Conservation (phyloP, 2,329 filamentous ascomycete species). For the Talaromyces sp. region DNA sequence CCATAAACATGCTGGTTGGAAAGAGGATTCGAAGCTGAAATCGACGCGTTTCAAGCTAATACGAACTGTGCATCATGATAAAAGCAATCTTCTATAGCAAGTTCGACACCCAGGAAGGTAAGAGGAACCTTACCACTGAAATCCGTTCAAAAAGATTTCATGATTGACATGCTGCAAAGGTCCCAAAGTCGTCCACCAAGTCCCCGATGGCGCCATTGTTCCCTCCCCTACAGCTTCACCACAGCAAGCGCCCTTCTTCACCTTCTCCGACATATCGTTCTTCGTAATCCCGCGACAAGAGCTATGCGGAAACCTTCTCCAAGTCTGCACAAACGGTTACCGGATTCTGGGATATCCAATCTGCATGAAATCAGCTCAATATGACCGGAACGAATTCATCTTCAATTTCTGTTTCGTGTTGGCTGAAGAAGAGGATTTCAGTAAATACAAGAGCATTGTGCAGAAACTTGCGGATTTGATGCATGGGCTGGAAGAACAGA, state of each 20-base stretch:
- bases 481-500: slow-evolving; percentile 86
- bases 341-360: slow-evolving; percentile 84
- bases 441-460: slow-evolving; percentile 78
- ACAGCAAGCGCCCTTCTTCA: slow-evolving; percentile 59
- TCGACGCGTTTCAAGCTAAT: not conserved
- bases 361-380: slow-evolving; percentile 74
- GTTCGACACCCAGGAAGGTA: slow-evolving; percentile 57
- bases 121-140: slow-evolving; percentile 2
- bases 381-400: slow-evolving; percentile 92
- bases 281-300: slow-evolving; percentile 94
- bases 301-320: slow-evolving; percentile 84
- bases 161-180: slow-evolving; percentile 35
- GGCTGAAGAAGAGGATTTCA: slow-evolving; percentile 63
- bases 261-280: slow-evolving; percentile 80
- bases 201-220: slow-evolving; percentile 56
- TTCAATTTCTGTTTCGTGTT: slow-evolving; percentile 94
- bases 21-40: not conserved
- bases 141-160: not conserved
- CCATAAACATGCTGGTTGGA: not conserved
- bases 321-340: slow-evolving; percentile 66
- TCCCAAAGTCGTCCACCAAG: slow-evolving; percentile 60
- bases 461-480: slow-evolving; percentile 79
- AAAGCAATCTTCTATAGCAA: slow-evolving; percentile 63
- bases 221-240: slow-evolving; percentile 41
- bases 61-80: slow-evolving; percentile 45